phyloP scores from a whole-genome alignment of 805 yeast genomes.

The Maudiozyma pseudohumilis region DNA sequence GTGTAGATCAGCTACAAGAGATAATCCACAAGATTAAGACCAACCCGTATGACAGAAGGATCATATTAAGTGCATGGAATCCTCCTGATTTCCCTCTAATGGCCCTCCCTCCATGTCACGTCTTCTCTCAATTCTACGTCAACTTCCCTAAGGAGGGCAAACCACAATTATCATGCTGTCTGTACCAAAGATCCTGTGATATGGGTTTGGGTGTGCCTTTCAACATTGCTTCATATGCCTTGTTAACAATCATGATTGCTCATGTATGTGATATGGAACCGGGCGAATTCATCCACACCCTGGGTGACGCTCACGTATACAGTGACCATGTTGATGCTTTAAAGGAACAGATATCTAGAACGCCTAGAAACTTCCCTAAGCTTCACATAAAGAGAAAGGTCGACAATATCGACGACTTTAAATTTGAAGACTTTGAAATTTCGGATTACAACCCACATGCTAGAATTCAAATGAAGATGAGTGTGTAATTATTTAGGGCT shows the following conservation, averaged over 20 bases:
- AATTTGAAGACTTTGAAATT: constrained; percentile 79
- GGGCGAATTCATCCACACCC: constrained; percentile 88
- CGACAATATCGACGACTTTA: constrained; percentile 73
- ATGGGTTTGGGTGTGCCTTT: constrained; percentile 99
- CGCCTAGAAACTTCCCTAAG: constrained; percentile 74
- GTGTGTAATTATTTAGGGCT: too few relatives aligned
- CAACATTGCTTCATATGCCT: constrained; percentile 92
- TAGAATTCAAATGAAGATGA: constrained; percentile 91
- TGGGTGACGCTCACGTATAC: constrained; percentile 97
- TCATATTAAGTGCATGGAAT: constrained; percentile 95
- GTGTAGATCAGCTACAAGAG: constrained; percentile 80
- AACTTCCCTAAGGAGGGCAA: constrained; percentile 51
- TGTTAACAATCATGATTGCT: constrained; percentile 90
- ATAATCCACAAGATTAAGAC: constrained; percentile 71
- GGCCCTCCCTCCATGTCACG: constrained; percentile 99
- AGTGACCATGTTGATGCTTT: constrained; percentile 88
- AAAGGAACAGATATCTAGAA: constrained; percentile 64
- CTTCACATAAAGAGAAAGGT: constrained; percentile 61
- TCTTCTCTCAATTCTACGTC: constrained; percentile 90
- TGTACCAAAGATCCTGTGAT: constrained; percentile 97
- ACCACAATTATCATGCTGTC: constrained; percentile 73
- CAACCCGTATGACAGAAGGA: constrained; percentile 90
- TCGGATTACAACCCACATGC: constrained; percentile 70
- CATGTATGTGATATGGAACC: constrained; percentile 90
- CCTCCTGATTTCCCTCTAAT: constrained; percentile 87